Evolutionary conservation across 805 yeast genomes (phyloP).

Genomic region (Millerago galiae): DNA sequence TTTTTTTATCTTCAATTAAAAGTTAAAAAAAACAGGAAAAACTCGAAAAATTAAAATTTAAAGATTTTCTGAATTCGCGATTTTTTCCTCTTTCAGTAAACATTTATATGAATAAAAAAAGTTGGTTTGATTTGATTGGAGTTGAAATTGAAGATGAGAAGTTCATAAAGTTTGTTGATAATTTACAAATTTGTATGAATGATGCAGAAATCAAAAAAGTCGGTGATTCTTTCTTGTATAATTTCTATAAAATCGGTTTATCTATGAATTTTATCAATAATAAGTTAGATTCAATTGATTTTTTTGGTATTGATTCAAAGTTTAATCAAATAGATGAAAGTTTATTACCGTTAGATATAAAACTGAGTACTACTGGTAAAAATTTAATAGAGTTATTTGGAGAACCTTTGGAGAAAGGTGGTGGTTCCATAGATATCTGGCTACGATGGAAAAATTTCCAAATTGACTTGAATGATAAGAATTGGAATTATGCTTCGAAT

Average conservation of each 20-base stretch:
- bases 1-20: background rate
- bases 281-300: slow-evolving; percentile 30
- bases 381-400: slow-evolving; percentile 28
- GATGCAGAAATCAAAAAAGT: slow-evolving; percentile 1
- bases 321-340: slow-evolving; percentile 12
- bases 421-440: slow-evolving; percentile 37
- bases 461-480: slow-evolving; percentile 28
- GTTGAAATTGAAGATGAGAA: background rate
- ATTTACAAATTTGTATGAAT: background rate
- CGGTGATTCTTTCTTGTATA: slow-evolving; percentile 7
- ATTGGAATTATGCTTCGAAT: slow-evolving; percentile 30
- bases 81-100: background rate
- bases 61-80: background rate
- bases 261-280: slow-evolving; percentile 12
- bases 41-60: background rate
- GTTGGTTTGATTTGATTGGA: background rate
- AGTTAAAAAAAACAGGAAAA: background rate
- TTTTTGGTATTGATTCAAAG: slow-evolving; percentile 22
- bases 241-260: slow-evolving; percentile 21
- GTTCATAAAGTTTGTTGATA: background rate
- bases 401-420: slow-evolving; percentile 37
- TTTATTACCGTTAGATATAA: slow-evolving; percentile 18
- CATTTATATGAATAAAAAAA: background rate
- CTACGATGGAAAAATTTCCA: slow-evolving; percentile 31
- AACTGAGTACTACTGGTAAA: slow-evolving; percentile 21